Conservation (phyloP, 225 moss, liverwort and hornwort species). For the Pseudisothecium myosuroides region DNA sequence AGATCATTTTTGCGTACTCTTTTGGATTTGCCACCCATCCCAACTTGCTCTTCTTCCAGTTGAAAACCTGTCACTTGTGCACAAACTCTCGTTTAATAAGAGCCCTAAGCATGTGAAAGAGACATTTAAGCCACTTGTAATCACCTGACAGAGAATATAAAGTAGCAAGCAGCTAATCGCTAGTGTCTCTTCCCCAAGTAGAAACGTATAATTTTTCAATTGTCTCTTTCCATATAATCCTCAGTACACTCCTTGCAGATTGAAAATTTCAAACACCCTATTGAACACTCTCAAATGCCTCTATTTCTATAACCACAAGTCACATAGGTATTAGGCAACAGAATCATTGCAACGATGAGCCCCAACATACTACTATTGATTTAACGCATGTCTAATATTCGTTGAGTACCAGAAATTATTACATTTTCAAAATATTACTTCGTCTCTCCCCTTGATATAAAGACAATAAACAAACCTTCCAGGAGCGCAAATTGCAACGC, state of each 20-base stretch:
- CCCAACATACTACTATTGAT: neutral
- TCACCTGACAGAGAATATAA: neutral
- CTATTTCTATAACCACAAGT: neutral
- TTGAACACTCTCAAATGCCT: neutral
- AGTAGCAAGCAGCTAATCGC: neutral
- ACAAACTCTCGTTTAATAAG: neutral
- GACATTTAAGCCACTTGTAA: neutral
- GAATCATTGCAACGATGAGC: neutral
- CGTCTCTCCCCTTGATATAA: neutral
- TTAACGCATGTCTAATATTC: neutral
- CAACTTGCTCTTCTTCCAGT: constrained; percentile 87
- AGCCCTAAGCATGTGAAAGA: neutral
- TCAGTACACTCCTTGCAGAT: neutral
- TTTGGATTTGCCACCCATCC: constrained; percentile 64
- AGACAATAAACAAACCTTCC: neutral
- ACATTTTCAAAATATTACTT: neutral
- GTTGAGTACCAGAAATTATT: neutral
- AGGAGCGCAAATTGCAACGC: neutral
- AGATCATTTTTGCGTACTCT: constrained; percentile 99
- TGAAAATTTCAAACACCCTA: neutral
- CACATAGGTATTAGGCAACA: neutral
- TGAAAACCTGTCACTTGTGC: constrained; percentile 58
- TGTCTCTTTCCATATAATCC: neutral
- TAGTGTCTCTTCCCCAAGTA: neutral
- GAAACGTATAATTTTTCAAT: neutral